These are phyloP conservation scores for Mycena capillaripes DNA, from an alignment of 768 basidiomycete species.

Conservation along the genomic window DNA sequence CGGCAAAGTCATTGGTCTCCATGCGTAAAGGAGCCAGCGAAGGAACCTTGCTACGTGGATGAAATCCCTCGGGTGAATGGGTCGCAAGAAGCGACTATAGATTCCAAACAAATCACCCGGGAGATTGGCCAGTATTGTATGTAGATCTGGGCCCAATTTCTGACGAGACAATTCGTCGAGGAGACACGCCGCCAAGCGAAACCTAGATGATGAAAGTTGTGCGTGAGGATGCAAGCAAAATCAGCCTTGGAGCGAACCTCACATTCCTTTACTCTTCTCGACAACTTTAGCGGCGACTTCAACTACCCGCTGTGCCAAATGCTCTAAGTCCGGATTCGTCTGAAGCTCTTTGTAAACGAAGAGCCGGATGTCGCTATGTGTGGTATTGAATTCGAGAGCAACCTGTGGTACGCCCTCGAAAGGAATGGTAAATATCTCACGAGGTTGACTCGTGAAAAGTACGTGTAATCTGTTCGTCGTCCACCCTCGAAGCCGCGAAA, in stretches of 20 bases:
- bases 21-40: not conserved
- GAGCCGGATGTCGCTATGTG: not conserved
- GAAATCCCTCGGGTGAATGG: not conserved
- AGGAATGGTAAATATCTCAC: not conserved
- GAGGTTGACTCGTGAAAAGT: slow-evolving; percentile 1
- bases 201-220: not conserved
- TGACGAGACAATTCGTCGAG: not conserved
- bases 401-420: not conserved
- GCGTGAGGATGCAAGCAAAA: no score
- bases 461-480: not conserved
- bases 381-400: not conserved
- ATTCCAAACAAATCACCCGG: not conserved
- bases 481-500: not conserved
- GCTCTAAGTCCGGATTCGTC: not conserved
- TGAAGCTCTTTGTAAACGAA: not conserved
- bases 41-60: not conserved
- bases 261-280: slow-evolving; percentile 9
- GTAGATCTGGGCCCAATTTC: not conserved
- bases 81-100: not conserved
- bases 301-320: not conserved
- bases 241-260: not conserved
- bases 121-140: not conserved
- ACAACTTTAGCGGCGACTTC: not conserved
- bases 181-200: slow-evolving; percentile 1
- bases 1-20: not conserved